phyloP scores from a whole-genome alignment of 495 filamentous ascomycete species.

The Rostrohypoxylon terebratum region DNA sequence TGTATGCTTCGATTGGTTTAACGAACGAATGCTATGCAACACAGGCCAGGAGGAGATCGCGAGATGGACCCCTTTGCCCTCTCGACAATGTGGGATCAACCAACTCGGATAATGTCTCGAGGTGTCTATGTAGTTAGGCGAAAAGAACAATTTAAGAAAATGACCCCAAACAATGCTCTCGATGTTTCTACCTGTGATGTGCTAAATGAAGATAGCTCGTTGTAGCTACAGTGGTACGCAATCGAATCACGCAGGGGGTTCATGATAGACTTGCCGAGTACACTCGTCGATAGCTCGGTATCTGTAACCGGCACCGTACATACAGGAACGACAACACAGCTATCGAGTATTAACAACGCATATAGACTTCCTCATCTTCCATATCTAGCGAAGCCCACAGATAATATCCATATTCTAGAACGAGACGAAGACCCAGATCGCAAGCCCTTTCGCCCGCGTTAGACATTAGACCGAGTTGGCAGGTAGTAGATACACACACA shows the following conservation, averaged over 20 bases:
- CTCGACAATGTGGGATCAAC: not conserved
- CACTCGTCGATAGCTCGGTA: not conserved
- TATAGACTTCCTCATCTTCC: not conserved
- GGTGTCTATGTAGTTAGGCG: not conserved
- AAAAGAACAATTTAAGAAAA: slow-evolving; percentile 13
- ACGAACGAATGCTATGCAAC: slow-evolving; percentile 17
- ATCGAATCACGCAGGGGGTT: not conserved
- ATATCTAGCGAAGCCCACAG: not conserved
- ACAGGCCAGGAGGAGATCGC: slow-evolving; percentile 9
- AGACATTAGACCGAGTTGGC: not conserved
- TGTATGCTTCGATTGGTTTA: slow-evolving; percentile 34
- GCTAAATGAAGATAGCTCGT: not conserved
- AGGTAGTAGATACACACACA: not conserved
- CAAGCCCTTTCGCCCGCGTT: not conserved
- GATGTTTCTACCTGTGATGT: not conserved
- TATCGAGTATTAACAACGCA: not conserved
- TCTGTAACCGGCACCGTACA: not conserved
- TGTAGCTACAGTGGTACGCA: not conserved
- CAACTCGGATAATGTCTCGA: not conserved
- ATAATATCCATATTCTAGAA: not conserved
- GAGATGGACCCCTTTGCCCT: slow-evolving; percentile 8
- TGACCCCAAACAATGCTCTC: not conserved
- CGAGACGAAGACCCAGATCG: not conserved
- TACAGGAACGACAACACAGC: not conserved
- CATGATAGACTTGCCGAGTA: not conserved